Conservation (phyloP, 202 grass and related monocot species). For the Elaeis oleifera region DNA sequence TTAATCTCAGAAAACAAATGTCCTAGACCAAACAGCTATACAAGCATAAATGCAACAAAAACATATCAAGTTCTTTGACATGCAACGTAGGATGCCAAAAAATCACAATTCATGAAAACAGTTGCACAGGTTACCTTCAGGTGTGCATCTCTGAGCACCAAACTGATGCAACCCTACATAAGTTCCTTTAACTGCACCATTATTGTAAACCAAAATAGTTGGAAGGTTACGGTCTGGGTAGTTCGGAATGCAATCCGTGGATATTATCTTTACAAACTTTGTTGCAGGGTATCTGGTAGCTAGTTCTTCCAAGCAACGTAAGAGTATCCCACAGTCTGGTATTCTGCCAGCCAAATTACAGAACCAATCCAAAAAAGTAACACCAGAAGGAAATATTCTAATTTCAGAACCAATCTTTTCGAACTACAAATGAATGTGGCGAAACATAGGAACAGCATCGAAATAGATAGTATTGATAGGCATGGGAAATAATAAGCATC, state of each 20-base stretch:
- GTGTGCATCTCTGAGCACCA: conserved; percentile 71
- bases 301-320: conserved; percentile 79
- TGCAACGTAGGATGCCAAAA: background rate
- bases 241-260: conserved; percentile 88
- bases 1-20: too few relatives aligned
- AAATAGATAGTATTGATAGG: too few relatives aligned
- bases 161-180: conserved; percentile 75
- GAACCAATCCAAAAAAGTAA: conserved; percentile 1
- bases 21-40: too few relatives aligned
- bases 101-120: background rate
- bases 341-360: conserved; percentile 47
- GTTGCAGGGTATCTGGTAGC: conserved; percentile 67
- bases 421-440: background rate
- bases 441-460: too few relatives aligned
- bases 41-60: conserved; percentile 4
- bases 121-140: conserved; percentile 65
- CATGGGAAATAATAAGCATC: too few relatives aligned
- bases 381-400: background rate
- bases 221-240: conserved; percentile 90
- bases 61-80: background rate
- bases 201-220: conserved; percentile 96
- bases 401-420: background rate
- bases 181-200: conserved; percentile 91
- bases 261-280: conserved; percentile 98
- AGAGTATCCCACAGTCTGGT: conserved; percentile 76